These are phyloP conservation scores for Hydrangea macrophylla DNA, from an alignment of 148 eudicot genomes.

Conservation along the genomic window DNA sequence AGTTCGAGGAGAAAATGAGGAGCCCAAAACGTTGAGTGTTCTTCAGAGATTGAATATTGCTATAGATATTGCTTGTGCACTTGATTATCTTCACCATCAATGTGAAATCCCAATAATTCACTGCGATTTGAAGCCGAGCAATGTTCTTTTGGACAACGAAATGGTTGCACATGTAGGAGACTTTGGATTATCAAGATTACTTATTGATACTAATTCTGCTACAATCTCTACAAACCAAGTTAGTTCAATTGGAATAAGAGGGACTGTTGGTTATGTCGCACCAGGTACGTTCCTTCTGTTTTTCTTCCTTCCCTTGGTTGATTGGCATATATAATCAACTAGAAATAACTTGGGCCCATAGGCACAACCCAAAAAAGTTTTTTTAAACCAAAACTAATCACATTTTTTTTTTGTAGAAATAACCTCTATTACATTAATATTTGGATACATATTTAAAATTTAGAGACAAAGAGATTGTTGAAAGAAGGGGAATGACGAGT, in stretches of 20 bases:
- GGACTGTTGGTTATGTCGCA: slow-evolving; percentile 11
- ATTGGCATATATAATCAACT: neutral
- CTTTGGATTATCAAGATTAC: slow-evolving; percentile 14
- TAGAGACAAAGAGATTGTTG: too few species aligned
- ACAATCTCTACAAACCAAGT: neutral
- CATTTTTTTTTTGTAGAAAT: too few species aligned
- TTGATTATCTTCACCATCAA: slow-evolving; percentile 18
- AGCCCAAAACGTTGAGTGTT: neutral
- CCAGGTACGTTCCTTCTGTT: slow-evolving; percentile 7
- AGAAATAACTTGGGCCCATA: too few species aligned
- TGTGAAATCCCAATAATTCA: slow-evolving; percentile 11
- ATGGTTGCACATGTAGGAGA: slow-evolving; percentile 15
- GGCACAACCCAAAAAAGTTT: too few species aligned
- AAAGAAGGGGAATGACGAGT: too few species aligned
- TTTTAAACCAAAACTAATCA: too few species aligned
- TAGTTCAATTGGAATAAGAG: slow-evolving; percentile 14
- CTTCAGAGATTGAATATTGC: slow-evolving; percentile 13
- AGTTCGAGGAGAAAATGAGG: neutral
- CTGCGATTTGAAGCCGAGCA: slow-evolving; percentile 18
- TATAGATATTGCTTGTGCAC: slow-evolving; percentile 14
- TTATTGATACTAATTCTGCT: neutral
- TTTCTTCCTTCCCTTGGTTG: too few species aligned
- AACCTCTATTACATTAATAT: too few species aligned
- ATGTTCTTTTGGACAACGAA: slow-evolving; percentile 8
- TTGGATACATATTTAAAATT: too few species aligned